Percentiles rank a stretch among this genome's conserved stretches.
phyloP scores from a whole-genome alignment of 139 green algal genomes.

The Desmodesmus armatus region DNA sequence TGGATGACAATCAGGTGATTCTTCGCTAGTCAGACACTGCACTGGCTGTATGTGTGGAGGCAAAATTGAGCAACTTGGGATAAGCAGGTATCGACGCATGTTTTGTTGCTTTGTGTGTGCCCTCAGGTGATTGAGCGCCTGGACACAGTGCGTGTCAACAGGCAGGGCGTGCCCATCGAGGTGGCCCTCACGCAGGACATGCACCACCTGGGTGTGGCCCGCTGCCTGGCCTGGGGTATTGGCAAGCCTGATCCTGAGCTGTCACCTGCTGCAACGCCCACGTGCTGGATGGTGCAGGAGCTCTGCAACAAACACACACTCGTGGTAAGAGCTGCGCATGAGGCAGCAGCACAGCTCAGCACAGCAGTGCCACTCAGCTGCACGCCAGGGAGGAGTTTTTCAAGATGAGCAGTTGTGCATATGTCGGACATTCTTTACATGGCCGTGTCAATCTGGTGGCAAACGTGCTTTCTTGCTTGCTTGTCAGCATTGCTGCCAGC shows the following conservation, averaged over 20 bases:
- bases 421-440: too few relatives aligned
- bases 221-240: slow-evolving; percentile 25
- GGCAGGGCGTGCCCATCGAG: slow-evolving; percentile 37
- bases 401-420: too few relatives aligned
- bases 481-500: not conserved
- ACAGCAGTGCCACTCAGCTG: too few relatives aligned
- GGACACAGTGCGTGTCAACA: slow-evolving; percentile 4
- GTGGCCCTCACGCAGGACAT: slow-evolving; percentile 40
- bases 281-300: slow-evolving; percentile 40
- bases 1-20: too few relatives aligned
- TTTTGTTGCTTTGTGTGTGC: not conserved
- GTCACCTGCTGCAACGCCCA: slow-evolving; percentile 12
- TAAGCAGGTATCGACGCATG: not conserved
- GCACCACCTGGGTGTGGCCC: slow-evolving; percentile 42
- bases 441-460: too few relatives aligned
- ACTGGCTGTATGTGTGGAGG: too few relatives aligned
- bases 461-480: not conserved
- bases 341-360: too few relatives aligned
- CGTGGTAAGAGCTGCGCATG: slow-evolving; percentile 23
- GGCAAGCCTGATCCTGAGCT: not conserved
- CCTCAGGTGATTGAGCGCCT: slow-evolving; percentile 41
- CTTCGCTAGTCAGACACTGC: too few relatives aligned
- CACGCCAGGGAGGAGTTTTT: too few relatives aligned
- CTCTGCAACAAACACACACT: slow-evolving; percentile 43
- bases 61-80: too few relatives aligned